phyloP scores from a whole-genome alignment of 83 land plant genomes.

The Picea engelmannii region DNA sequence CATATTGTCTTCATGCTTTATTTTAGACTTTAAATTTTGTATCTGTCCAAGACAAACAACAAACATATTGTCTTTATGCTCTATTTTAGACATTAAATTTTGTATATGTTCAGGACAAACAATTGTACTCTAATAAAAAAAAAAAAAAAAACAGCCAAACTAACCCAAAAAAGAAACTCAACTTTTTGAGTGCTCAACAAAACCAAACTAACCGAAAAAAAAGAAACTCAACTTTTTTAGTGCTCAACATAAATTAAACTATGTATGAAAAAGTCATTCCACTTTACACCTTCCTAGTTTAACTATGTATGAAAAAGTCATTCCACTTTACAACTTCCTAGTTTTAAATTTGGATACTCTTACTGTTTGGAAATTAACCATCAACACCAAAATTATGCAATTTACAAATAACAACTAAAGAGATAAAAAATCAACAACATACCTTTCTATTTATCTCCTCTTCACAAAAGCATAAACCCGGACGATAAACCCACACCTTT shows the following conservation, averaged over 20 bases:
- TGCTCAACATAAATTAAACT: background rate
- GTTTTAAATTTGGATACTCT: background rate
- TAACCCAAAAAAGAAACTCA: no score
- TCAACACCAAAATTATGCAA: background rate
- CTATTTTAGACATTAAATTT: no score
- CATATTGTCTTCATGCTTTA: constrained; percentile 45
- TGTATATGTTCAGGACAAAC: no score
- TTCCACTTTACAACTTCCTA: no score
- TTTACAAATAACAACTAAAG: background rate
- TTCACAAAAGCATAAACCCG: constrained; percentile 67
- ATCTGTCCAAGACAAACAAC: constrained; percentile 31
- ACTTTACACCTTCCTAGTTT: no score
- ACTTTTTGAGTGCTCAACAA: no score
- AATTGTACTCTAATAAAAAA: background rate
- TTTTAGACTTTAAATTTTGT: constrained; percentile 42
- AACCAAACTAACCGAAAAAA: background rate
- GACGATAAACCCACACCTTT: no score
- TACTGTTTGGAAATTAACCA: background rate
- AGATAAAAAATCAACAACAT: constrained; percentile 10
- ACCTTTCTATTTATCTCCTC: constrained; percentile 69
- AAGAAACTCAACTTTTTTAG: background rate
- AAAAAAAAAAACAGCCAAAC: no score
- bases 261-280: background rate
- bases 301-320: no score
- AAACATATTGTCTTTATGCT: no score